Evolutionary conservation across 176 grass and related monocot species (phyloP).

Genomic region (Avena sativa): DNA sequence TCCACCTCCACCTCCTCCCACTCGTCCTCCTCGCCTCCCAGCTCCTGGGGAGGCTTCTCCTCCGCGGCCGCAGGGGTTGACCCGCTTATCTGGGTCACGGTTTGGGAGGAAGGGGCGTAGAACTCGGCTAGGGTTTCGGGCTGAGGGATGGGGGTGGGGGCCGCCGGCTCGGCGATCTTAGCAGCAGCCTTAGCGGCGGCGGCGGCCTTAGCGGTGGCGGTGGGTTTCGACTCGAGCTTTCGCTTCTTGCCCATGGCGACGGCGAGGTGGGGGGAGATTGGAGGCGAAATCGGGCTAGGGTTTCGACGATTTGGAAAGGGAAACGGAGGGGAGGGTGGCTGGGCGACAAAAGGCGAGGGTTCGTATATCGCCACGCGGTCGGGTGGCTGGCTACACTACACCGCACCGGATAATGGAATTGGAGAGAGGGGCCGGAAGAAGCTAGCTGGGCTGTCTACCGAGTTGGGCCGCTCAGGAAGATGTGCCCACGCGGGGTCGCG

Average conservation of each 20-base stretch:
- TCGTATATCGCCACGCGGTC: neutral
- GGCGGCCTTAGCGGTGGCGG: conserved; percentile 9
- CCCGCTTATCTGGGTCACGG: neutral
- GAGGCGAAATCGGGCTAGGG: conserved; percentile 50
- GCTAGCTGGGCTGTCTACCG: too few species aligned
- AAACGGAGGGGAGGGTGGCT: neutral
- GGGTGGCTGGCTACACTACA: too few species aligned
- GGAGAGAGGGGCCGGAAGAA: too few species aligned
- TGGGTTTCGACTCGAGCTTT: conserved; percentile 61
- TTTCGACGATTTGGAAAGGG: conserved; percentile 40
- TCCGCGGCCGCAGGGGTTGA: neutral
- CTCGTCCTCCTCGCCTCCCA: conserved; percentile 39
- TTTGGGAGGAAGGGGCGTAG: neutral
- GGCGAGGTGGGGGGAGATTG: neutral
- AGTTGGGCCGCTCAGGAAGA: too few species aligned
- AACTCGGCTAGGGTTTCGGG: conserved; percentile 20
- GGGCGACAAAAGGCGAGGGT: neutral
- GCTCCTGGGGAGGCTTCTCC: conserved; percentile 18
- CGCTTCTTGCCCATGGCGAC: conserved; percentile 89
- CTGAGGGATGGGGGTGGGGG: neutral
- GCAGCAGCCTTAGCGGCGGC: neutral
- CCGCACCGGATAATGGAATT: too few species aligned
- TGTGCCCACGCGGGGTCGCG: too few species aligned
- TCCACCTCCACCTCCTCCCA: conserved; percentile 47
- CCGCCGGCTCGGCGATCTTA: neutral